Evolutionary conservation across 805 yeast genomes (phyloP).

Genomic region (Candida corydali): DNA sequence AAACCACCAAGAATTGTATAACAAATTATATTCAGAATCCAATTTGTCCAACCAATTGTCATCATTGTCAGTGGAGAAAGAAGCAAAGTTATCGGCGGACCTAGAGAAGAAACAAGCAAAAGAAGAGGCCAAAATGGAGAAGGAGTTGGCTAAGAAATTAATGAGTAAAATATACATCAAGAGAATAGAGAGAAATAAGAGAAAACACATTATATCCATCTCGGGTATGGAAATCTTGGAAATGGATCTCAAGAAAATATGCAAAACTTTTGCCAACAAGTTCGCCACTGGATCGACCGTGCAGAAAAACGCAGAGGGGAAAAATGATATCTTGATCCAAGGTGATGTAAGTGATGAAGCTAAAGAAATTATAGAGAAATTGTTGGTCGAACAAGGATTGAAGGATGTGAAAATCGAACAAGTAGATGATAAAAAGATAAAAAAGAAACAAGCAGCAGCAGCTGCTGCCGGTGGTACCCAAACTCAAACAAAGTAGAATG

Average conservation of each 20-base stretch:
- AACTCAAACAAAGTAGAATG: neutral
- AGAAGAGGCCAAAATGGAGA: constrained; percentile 79
- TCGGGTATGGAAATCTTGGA: constrained; percentile 86
- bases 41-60: constrained; percentile 54
- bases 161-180: constrained; percentile 80
- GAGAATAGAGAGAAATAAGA: constrained; percentile 84
- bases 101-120: constrained; percentile 80
- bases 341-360: constrained; percentile 95
- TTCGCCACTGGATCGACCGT: constrained; percentile 97
- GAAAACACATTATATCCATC: constrained; percentile 82
- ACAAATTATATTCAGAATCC: constrained; percentile 57
- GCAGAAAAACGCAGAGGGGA: constrained; percentile 83
- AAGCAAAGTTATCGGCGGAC: constrained; percentile 77
- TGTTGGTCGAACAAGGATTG: constrained; percentile 78
- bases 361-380: constrained; percentile 64
- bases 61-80: constrained; percentile 63
- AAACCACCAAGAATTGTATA: constrained; percentile 52
- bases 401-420: constrained; percentile 86
- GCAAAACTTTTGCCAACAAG: constrained; percentile 88
- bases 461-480: too few species aligned
- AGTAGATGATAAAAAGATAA: constrained; percentile 73
- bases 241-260: constrained; percentile 82
- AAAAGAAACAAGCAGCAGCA: constrained; percentile 29
- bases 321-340: constrained; percentile 87
- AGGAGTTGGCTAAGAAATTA: constrained; percentile 74